These are phyloP conservation scores for Nannochloris sp. DNA, from an alignment of 139 green algal species.

Conservation along the genomic window DNA sequence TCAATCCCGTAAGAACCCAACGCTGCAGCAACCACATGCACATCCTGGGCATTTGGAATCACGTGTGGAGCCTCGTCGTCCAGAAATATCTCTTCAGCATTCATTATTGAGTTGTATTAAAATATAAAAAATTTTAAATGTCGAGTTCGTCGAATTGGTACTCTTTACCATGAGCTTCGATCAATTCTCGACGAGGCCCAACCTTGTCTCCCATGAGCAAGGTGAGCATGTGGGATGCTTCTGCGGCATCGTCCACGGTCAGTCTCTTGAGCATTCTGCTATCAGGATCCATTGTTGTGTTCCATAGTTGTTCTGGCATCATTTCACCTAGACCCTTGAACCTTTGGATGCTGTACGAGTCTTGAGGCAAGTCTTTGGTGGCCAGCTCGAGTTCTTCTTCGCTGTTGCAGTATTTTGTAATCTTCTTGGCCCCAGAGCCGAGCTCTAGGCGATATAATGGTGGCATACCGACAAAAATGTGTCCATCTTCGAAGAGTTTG, in stretches of 20 bases:
- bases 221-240: slow-evolving; percentile 67
- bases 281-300: slow-evolving; percentile 88
- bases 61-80: slow-evolving; percentile 4
- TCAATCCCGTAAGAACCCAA: neutral
- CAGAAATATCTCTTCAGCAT: slow-evolving; percentile 2
- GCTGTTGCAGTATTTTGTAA: slow-evolving; percentile 53
- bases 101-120: slow-evolving; percentile 7
- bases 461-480: slow-evolving; percentile 90
- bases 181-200: slow-evolving; percentile 45
- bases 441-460: slow-evolving; percentile 71
- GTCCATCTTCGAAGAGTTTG: slow-evolving; percentile 74
- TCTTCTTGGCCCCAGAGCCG: slow-evolving; percentile 8
- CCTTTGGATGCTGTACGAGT: slow-evolving; percentile 66
- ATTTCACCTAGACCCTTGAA: slow-evolving; percentile 98
- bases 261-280: slow-evolving; percentile 56
- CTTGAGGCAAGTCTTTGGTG: slow-evolving; percentile 15
- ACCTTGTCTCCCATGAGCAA: slow-evolving; percentile 90
- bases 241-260: slow-evolving; percentile 61
- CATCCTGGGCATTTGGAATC: slow-evolving; percentile 17
- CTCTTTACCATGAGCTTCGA: slow-evolving; percentile 42
- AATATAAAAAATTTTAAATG: slow-evolving; percentile 35
- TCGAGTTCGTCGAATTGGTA: slow-evolving; percentile 45
- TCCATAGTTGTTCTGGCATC: slow-evolving; percentile 98
- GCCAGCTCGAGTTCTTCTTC: slow-evolving; percentile 58
- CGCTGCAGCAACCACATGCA: slow-evolving; percentile 22